These are phyloP conservation scores for Amphichorda felina DNA, from an alignment of 2,329 filamentous ascomycete genomes.

Conservation along the genomic window DNA sequence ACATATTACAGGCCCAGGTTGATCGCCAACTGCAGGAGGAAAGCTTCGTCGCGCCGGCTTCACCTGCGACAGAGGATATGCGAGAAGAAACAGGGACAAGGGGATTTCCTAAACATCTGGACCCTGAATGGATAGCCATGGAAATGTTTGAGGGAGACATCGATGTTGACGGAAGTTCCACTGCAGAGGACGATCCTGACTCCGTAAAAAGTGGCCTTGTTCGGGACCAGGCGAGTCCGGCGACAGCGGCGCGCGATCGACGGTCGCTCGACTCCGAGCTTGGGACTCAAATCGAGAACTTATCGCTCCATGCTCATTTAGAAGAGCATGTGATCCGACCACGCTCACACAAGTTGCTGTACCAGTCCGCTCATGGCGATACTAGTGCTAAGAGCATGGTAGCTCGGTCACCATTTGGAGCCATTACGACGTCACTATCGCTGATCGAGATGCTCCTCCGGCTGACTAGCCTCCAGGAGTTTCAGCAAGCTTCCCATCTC, in stretches of 20 bases:
- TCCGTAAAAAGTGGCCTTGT: too few relatives aligned
- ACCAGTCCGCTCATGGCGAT: too few relatives aligned
- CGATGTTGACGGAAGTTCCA: conserved; percentile 27
- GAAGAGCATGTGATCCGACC: background rate
- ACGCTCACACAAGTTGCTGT: too few relatives aligned
- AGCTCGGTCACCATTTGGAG: conserved; percentile 33
- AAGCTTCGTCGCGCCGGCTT: background rate
- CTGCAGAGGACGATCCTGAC: background rate
- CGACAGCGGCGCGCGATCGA: background rate
- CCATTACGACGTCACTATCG: conserved; percentile 50
- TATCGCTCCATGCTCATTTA: background rate
- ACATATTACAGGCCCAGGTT: conserved; percentile 29
- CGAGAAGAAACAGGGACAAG: conserved; percentile 2
- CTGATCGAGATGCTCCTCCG: conserved; percentile 83
- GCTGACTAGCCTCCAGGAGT: conserved; percentile 78
- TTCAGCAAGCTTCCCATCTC: conserved; percentile 82
- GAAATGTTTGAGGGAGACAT: conserved; percentile 57
- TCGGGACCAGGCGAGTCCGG: background rate
- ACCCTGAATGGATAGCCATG: conserved; percentile 84
- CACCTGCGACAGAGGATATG: too few relatives aligned
- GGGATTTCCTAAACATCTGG: conserved; percentile 57
- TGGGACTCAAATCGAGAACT: background rate
- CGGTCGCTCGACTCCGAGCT: background rate
- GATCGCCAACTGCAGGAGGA: conserved; percentile 29
- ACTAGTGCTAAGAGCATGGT: conserved; percentile 7